Evolutionary conservation across 2,329 filamentous ascomycete species (phyloP).

Genomic region (Fonsecaea nubica): DNA sequence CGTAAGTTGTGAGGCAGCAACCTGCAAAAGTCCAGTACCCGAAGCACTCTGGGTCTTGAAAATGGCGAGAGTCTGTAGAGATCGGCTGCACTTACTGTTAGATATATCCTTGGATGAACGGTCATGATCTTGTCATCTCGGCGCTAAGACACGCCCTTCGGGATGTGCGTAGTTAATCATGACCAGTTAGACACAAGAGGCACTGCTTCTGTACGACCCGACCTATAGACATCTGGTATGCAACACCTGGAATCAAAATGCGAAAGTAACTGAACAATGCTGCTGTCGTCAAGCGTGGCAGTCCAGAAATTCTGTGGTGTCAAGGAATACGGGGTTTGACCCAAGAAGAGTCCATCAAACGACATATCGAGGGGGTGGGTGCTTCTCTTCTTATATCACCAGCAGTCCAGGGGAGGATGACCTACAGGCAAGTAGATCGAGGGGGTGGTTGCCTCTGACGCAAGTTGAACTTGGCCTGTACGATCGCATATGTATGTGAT

Average conservation of each 20-base stretch:
- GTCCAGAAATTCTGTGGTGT: no score
- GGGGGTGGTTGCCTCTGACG: no score
- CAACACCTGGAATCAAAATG: neutral
- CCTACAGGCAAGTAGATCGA: no score
- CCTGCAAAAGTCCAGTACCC: neutral
- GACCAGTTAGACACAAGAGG: neutral
- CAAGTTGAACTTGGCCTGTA: no score
- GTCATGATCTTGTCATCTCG: conserved; percentile 4
- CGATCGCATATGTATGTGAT: no score
- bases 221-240: neutral
- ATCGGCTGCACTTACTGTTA: neutral
- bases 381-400: neutral
- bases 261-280: no score
- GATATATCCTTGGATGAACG: neutral
- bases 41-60: neutral
- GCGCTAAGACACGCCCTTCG: conserved; percentile 17
- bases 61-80: neutral
- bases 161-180: neutral
- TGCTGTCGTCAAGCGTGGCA: conserved; percentile 3
- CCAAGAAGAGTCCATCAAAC: no score
- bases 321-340: no score
- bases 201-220: neutral
- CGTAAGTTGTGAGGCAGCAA: neutral
- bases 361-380: no score
- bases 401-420: neutral